Evolutionary conservation across 495 filamentous ascomycete species (phyloP), one percentile per base, ranked within the genome.

Genomic region (Penicillium canariense): DNA sequence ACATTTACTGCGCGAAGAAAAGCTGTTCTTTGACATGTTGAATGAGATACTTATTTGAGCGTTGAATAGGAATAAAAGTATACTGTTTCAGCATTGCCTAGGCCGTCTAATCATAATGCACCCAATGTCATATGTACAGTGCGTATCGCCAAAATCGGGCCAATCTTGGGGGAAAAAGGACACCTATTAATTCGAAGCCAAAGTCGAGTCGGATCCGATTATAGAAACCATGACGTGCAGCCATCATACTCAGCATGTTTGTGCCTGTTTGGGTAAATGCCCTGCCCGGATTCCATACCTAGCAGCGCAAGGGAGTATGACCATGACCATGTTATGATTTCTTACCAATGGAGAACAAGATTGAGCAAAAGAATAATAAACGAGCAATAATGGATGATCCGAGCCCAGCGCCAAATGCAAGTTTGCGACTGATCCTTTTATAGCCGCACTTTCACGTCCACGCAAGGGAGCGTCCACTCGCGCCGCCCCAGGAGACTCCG

Each of bases 391-490:
- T 6, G 9, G 20, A 42, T 5, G 10, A 25, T 18, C 26, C 10
- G 25, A 30, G 43, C 26, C 23, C 43, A 27, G 43, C 15, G 26
- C 15, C 28, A n/a, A 46, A 27, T 17, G 6, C 17, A 5, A 5
- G 15, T 22, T 36, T 36, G 12, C 15, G 20, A 12, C 12, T 42
- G 4, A 44, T 30, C 35, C 34, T 12, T 36, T 69, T 60, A 92
- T 53, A 92, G 66, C 32, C 87, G 77, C 18, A 96, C 82, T 59
- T 87, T 85, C 15, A 96, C 81, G 73, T 94, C 89, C 58, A 96
- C 76, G 68, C 90, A 94, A 40, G 89, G 87, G 38, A 96, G 72
- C 50, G 84, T 83, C 89, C 90, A 96, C 60, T 94, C 89, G 51
- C 87, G 79, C 51, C 79, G 75, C 9, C 89, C 89, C 5, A 93